These are phyloP conservation scores for Lecanicillium sp. DNA, from an alignment of 2,329 filamentous ascomycete genomes.

Conservation along the genomic window DNA sequence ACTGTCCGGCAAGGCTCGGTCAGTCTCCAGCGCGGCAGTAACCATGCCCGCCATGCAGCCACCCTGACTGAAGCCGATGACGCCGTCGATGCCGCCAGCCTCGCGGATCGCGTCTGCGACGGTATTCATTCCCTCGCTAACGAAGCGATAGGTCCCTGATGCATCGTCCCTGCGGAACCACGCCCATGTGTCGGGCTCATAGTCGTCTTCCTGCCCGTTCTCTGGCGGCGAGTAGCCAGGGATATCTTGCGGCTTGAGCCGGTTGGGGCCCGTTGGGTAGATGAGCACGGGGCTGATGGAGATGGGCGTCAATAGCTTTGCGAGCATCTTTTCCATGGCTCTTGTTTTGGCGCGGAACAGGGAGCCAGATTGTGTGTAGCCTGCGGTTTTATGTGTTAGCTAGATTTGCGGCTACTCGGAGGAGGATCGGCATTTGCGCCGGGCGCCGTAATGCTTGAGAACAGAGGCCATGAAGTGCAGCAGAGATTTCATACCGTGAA, in stretches of 20 bases:
- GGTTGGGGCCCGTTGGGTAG: conserved; percentile 63
- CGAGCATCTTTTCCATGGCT: conserved; percentile 71
- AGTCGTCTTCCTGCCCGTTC: conserved; percentile 33
- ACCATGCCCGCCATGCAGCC: conserved; percentile 65
- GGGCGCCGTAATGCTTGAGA: background rate
- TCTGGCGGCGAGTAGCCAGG: conserved; percentile 52
- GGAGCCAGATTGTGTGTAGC: conserved; percentile 83
- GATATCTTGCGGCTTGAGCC: conserved; percentile 56
- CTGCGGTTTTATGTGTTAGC: conserved; percentile 21
- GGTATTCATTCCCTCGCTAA: conserved; percentile 58
- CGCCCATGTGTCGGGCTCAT: conserved; percentile 60
- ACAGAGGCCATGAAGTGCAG: background rate
- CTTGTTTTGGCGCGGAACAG: conserved; percentile 85
- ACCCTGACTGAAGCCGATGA: conserved; percentile 78
- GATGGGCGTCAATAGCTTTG: conserved; percentile 60
- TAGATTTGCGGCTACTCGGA: background rate
- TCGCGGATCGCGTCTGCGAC: conserved; percentile 55
- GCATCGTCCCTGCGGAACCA: conserved; percentile 73
- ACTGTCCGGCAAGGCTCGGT: conserved; percentile 18
- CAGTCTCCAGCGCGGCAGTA: conserved; percentile 58
- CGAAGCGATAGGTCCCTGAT: conserved; percentile 52
- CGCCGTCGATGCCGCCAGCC: conserved; percentile 64
- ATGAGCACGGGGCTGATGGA: conserved; percentile 46
- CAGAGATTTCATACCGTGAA: conserved; percentile 48
- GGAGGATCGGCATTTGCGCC: background rate